A percentile compares a stretch with the other conserved stretches of the same genome.
Evolutionary conservation across 495 filamentous ascomycete genomes (phyloP).

Genomic region (Xylaria scruposa): DNA sequence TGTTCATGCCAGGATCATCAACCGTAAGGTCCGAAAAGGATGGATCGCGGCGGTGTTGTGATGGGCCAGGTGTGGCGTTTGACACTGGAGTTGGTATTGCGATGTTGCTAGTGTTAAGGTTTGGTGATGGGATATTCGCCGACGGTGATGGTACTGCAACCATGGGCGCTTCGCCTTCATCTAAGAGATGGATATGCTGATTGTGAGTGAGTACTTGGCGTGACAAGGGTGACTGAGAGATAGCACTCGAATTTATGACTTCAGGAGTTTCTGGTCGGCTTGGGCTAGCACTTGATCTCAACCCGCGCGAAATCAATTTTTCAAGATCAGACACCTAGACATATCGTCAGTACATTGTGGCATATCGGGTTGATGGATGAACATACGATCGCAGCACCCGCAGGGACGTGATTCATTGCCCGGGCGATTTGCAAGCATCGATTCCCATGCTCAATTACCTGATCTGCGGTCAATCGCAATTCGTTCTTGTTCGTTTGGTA

Average conservation of each 20-base stretch:
- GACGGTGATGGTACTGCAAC: constrained; percentile 36
- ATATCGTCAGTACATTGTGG: not conserved
- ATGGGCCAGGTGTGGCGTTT: constrained; percentile 29
- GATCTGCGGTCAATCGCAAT: constrained; percentile 34
- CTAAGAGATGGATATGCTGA: constrained; percentile 38
- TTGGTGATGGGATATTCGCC: constrained; percentile 36
- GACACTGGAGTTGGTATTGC: constrained; percentile 38
- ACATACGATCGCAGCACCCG: constrained; percentile 51
- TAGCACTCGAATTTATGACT: constrained; percentile 24
- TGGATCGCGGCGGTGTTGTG: constrained; percentile 33
- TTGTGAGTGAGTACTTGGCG: constrained; percentile 31
- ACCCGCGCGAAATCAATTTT: constrained; percentile 48
- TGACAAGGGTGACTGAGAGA: constrained; percentile 31
- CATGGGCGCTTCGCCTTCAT: constrained; percentile 36
- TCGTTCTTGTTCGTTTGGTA: constrained; percentile 35
- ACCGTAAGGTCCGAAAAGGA: constrained; percentile 34
- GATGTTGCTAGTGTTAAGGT: constrained; percentile 19
- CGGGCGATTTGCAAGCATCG: constrained; percentile 42
- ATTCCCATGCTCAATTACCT: constrained; percentile 39
- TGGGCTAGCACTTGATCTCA: constrained; percentile 30
- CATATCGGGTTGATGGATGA: not conserved
- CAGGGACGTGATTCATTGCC: constrained; percentile 42
- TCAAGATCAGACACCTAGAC: constrained; percentile 54
- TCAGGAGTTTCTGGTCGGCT: constrained; percentile 33
- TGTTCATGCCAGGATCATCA: constrained; percentile 33